Percentiles rank a stretch among this genome's conserved stretches.
These are phyloP conservation scores for Aschersonia sp. DNA, from an alignment of 2,329 filamentous ascomycete genomes.

Conservation along the genomic window DNA sequence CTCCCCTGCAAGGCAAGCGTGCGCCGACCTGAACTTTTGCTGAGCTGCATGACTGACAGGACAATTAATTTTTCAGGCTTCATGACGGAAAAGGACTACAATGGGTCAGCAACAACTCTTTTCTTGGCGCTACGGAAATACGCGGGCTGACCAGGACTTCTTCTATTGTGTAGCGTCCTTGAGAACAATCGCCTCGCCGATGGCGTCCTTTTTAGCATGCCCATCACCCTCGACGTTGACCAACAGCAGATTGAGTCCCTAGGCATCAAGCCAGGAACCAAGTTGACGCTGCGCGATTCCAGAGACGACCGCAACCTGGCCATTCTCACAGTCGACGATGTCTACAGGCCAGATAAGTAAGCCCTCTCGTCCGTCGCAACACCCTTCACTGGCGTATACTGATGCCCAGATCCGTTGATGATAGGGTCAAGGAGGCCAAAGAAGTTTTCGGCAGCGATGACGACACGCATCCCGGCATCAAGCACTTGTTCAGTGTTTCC, in stretches of 20 bases:
- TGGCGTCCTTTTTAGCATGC: constrained; percentile 90
- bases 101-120: constrained; percentile 45
- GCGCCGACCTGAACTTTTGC: not conserved
- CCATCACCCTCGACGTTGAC: constrained; percentile 82
- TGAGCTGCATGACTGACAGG: not conserved
- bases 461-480: constrained; percentile 81
- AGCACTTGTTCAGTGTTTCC: constrained; percentile 70
- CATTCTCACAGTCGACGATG: constrained; percentile 88
- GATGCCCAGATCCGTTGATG: not conserved
- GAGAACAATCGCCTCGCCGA: constrained; percentile 73
- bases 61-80: constrained; percentile 41
- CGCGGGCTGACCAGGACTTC: no score
- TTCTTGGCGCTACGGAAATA: no score
- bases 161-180: constrained; percentile 51
- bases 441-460: constrained; percentile 89
- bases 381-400: not conserved
- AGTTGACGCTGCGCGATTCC: constrained; percentile 84
- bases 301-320: constrained; percentile 92
- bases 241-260: constrained; percentile 60
- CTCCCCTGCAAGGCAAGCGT: constrained; percentile 77
- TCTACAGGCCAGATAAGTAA: constrained; percentile 93
- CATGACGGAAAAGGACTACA: constrained; percentile 95
- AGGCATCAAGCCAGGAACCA: constrained; percentile 64
- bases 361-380: constrained; percentile 13
- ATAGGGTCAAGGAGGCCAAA: constrained; percentile 73